These are phyloP conservation scores for Musa schizocarpa DNA, from an alignment of 176 grass and related monocot species.

Conservation along the genomic window DNA sequence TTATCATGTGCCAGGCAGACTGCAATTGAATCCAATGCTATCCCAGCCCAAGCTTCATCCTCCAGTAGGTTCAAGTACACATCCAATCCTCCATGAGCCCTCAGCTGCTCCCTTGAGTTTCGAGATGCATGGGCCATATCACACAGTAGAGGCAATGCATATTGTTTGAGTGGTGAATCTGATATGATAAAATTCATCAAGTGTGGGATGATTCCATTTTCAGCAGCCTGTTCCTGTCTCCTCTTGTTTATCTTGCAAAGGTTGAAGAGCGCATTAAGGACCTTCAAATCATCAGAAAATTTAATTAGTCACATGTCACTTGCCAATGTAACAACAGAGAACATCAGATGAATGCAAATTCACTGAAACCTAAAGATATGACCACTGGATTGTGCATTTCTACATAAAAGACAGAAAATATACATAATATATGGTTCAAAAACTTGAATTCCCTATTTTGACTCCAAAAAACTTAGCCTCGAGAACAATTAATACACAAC, in stretches of 20 bases:
- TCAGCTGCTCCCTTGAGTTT: slow-evolving; percentile 93
- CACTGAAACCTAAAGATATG: too few relatives aligned
- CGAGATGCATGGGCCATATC: slow-evolving; percentile 99
- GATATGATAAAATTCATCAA: slow-evolving; percentile 99
- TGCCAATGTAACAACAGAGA: too few relatives aligned
- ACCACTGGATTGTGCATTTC: too few relatives aligned
- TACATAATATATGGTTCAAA: too few relatives aligned
- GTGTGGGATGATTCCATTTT: slow-evolving; percentile 98
- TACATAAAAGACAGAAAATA: too few relatives aligned
- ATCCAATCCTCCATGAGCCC: slow-evolving; percentile 84
- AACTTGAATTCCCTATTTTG: too few relatives aligned
- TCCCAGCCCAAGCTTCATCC: slow-evolving; percentile 91
- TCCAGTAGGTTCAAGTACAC: slow-evolving; percentile 84
- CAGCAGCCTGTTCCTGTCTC: slow-evolving; percentile 95
- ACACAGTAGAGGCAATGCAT: slow-evolving; percentile 86
- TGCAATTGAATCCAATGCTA: slow-evolving; percentile 83
- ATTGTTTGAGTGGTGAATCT: slow-evolving; percentile 84
- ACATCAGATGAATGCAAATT: too few relatives aligned
- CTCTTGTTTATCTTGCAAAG: slow-evolving; percentile 99
- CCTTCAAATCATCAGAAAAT: slow-evolving; percentile 31
- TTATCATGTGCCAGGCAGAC: slow-evolving; percentile 96
- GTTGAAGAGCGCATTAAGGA: slow-evolving; percentile 92
- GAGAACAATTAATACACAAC: too few relatives aligned
- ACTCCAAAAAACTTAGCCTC: too few relatives aligned
- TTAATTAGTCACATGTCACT: background rate